Base-by-base conservation (phyloP, 768 basidiomycete species). In the Mrakia blollopis region DNA sequence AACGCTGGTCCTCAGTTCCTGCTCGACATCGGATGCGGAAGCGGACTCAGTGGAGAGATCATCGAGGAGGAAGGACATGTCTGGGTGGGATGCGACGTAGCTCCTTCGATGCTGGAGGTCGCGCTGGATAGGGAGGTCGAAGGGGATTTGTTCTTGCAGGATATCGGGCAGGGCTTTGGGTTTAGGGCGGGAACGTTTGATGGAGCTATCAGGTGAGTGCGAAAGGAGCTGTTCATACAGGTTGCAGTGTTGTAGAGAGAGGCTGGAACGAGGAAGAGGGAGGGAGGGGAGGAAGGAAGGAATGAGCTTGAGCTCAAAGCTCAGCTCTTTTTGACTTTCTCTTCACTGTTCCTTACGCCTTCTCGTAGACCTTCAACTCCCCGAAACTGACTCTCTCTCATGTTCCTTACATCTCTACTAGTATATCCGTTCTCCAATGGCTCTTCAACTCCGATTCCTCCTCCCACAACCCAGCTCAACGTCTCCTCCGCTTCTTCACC, bases 391-490 rank as follows among this genome's bases (percentile, higher is more conserved):
- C 69, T 72, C 60, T 30, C 70, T 52, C 52, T 68, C 52, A 5
- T 32, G 2, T 28, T 41, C 18, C 37, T 47, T 28, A 1, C 25
- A 3, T 37, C 32, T 13, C 47, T 25, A 50, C 67, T 81, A 98
- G 96, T 82, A 92, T 99, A 81, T 99, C 97, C 35, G 96, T 98
- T n/a, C 86, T 99, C 8, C 97, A 99, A 85, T 99, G 97, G 97
- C 87, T 99, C 4, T 87, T 98, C 76, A 99, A 98, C 83, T 95
- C 96, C 35, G 97, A 98, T 83, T 92, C 94, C 39, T 90, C 93
- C 8, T 91, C 82, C 1, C 84, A 85, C 79, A 85, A 84, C 13
- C 85, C 85, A 14, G 80, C 84, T 1, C 83, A 83, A 76, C 82
- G 85, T n/a, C 80, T 85, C 90, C 82, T 91, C 88, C 75, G 93